phyloP scores from a whole-genome alignment of 805 yeast genomes.

The Candida anglica region DNA sequence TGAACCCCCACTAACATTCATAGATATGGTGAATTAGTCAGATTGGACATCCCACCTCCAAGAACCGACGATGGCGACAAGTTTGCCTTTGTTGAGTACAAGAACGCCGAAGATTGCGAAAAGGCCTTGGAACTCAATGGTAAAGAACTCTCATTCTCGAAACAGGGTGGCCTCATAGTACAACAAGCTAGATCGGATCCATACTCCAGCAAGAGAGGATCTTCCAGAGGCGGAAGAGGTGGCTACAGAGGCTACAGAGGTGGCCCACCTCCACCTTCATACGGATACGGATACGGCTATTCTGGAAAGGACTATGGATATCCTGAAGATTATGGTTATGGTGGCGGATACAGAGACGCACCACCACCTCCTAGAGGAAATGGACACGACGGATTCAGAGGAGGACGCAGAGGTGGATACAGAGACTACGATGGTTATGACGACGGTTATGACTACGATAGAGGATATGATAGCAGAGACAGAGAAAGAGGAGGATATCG shows the following conservation, averaged over 20 bases:
- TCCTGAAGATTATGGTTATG: conserved; percentile 14
- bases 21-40: conserved; percentile 54
- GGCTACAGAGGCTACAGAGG: conserved; percentile 22
- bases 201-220: conserved; percentile 33
- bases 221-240: conserved; percentile 22
- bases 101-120: conserved; percentile 49
- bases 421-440: conserved; percentile 5
- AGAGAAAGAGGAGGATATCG: conserved; percentile 13
- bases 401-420: conserved; percentile 8
- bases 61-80: conserved; percentile 55
- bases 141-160: conserved; percentile 40
- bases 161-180: conserved; percentile 41
- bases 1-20: neutral
- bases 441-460: conserved; percentile 7
- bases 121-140: conserved; percentile 47
- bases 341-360: conserved; percentile 9
- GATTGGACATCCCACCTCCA: conserved; percentile 63
- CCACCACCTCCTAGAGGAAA: conserved; percentile 11
- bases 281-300: conserved; percentile 14
- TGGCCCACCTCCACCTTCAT: no score
- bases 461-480: conserved; percentile 7
- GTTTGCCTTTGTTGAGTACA: conserved; percentile 62
- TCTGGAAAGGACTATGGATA: conserved; percentile 12
- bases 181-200: conserved; percentile 59
- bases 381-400: conserved; percentile 11